Conservation (phyloP, 352 stramenopile species). For the Phytopythium boreale region DNA sequence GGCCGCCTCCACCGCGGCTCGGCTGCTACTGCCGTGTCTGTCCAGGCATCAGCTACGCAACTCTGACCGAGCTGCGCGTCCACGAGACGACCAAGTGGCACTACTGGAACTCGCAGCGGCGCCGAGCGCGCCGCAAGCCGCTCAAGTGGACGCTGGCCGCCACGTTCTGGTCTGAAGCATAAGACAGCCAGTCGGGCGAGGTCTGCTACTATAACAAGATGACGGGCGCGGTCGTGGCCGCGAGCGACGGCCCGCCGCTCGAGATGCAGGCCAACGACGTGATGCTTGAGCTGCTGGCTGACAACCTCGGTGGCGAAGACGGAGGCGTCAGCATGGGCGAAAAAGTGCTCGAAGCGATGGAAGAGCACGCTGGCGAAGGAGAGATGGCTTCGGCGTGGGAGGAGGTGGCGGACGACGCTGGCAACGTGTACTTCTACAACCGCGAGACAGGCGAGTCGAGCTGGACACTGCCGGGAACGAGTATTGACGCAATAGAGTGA, state of each 20-base stretch:
- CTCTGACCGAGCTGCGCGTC: slow-evolving; percentile 42
- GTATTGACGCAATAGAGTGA: not conserved
- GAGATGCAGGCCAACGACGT: slow-evolving; percentile 76
- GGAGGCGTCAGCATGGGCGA: not conserved
- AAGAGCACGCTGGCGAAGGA: not conserved
- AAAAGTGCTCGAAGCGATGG: not conserved
- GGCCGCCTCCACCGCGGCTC: slow-evolving; percentile 41
- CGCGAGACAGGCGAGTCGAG: slow-evolving; percentile 49
- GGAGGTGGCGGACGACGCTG: slow-evolving; percentile 63
- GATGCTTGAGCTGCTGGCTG: slow-evolving; percentile 57
- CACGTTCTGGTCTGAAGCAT: slow-evolving; percentile 74
- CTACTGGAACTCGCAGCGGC: slow-evolving; percentile 55
- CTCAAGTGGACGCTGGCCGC: slow-evolving; percentile 53
- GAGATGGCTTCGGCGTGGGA: slow-evolving; percentile 42
- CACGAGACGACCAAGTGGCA: slow-evolving; percentile 83
- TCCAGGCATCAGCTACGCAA: slow-evolving; percentile 65
- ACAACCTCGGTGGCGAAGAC: slow-evolving; percentile 5
- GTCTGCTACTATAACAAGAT: slow-evolving; percentile 76
- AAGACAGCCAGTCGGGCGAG: slow-evolving; percentile 52
- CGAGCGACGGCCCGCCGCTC: slow-evolving; percentile 34
- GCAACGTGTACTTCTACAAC: slow-evolving; percentile 80
- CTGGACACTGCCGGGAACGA: slow-evolving; percentile 29
- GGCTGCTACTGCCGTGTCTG: slow-evolving; percentile 56
- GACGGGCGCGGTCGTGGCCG: slow-evolving; percentile 56
- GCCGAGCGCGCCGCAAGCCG: slow-evolving; percentile 30